These are phyloP conservation scores for Lathyrus tuberosus DNA, from an alignment of 306 rosid species.

Conservation along the genomic window DNA sequence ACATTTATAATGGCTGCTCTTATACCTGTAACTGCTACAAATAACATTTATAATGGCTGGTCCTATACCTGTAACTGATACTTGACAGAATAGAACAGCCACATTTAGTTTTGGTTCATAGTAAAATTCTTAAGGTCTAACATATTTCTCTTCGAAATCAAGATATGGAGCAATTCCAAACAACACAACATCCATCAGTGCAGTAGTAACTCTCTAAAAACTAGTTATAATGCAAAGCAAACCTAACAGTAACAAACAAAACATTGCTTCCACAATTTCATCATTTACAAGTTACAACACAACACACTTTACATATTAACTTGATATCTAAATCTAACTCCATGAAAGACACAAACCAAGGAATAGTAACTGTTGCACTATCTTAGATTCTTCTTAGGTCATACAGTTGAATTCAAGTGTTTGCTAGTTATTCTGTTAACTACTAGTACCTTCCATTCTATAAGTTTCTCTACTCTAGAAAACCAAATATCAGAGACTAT, in stretches of 20 bases:
- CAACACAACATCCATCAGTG: neutral
- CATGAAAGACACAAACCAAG: neutral
- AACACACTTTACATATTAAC: neutral
- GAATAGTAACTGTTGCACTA: neutral
- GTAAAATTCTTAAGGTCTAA: no score
- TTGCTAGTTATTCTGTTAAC: neutral
- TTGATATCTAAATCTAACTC: constrained; percentile 4
- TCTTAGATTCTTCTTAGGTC: neutral
- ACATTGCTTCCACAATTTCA: neutral
- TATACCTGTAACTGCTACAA: no score
- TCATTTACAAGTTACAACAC: neutral
- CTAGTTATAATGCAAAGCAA: neutral
- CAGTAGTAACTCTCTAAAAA: neutral
- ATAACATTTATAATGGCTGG: no score
- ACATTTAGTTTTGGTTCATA: no score
- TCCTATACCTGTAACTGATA: no score
- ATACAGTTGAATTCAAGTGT: constrained; percentile 7
- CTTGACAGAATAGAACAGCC: no score
- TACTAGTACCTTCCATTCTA: neutral
- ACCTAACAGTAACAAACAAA: no score
- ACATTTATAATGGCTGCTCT: no score
- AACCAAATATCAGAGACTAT: neutral
- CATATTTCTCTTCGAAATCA: neutral
- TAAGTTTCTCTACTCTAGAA: neutral
- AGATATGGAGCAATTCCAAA: constrained; percentile 2